phyloP scores from a whole-genome alignment of 2,329 filamentous ascomycete species.

The Tolypocladium sp. region DNA sequence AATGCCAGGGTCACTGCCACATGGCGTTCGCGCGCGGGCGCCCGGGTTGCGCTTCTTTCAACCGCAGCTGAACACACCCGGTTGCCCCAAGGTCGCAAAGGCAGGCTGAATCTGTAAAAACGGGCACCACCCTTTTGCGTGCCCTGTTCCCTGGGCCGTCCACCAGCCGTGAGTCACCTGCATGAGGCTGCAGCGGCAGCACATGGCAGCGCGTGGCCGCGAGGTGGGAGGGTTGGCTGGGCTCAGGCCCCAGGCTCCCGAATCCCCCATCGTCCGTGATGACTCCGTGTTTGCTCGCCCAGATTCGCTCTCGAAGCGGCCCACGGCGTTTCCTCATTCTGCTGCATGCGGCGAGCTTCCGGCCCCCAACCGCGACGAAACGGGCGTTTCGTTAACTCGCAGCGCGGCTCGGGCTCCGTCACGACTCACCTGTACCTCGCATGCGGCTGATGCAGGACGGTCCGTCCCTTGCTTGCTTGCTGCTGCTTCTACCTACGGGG shows the following conservation, averaged over 20 bases:
- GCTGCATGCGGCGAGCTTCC: not conserved
- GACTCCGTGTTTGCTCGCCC: not conserved
- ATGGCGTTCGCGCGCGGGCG: not conserved
- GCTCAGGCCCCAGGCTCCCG: not conserved
- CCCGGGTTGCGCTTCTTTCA: not conserved
- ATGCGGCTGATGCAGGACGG: not conserved
- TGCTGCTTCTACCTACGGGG: not conserved
- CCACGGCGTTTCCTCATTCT: not conserved
- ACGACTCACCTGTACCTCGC: not conserved
- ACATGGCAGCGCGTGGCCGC: too few relatives aligned
- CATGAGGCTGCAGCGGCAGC: too few relatives aligned
- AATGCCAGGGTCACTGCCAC: not conserved
- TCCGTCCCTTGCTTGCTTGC: not conserved
- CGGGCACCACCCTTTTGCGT: too few relatives aligned
- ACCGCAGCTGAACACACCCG: not conserved
- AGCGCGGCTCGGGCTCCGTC: not conserved
- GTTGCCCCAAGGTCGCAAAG: not conserved
- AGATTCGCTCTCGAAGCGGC: not conserved
- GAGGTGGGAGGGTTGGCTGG: too few relatives aligned
- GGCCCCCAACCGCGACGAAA: not conserved
- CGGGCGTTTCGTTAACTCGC: not conserved
- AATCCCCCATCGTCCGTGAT: too few relatives aligned
- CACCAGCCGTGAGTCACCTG: too few relatives aligned
- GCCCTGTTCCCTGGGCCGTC: too few relatives aligned
- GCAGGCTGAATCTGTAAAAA: not conserved